Evolutionary conservation across 306 rosid species (phyloP), one percentile per base, ranked within the genome.

Genomic region (Vicia faba): DNA sequence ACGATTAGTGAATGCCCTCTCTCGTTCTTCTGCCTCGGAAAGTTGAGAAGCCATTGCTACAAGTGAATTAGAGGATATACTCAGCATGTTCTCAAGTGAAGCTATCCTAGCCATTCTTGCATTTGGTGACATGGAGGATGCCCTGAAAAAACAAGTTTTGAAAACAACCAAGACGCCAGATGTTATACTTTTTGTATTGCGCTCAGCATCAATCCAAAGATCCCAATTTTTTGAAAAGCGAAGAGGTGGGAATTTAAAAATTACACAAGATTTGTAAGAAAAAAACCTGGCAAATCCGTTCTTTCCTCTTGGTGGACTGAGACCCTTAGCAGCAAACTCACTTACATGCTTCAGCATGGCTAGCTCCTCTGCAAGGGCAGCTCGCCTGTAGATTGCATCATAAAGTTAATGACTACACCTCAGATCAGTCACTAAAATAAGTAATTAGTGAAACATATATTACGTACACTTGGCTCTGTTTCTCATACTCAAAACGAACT

Each of bases 31-130:
- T 73, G 97, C 97, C 84, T 95, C 99, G 1, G 99, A 95, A 77
- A 95, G 97, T 81, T 95, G 99, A 35, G 99, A 95, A 73, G 99
- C 99, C 99, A 95, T 95, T 28, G 97, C 92, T 53, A 95, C 99
- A 66, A 95, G 95, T 35, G 99, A 95, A 76, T 95, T 88, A 67
- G 99, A 95, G 56, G 99, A 84, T 74, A 95, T 88, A 79, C 92
- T 83, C 61, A 95, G 79, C 97, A 95, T 91, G 84, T 65, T 95
- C 80, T 91, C 99, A 62, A 95, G 97, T 66, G 99, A 95, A 61
- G 86, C 82, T 58, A 95, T 88, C 84, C 96, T 83, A 49, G 96
- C 87, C 88, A 85, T 91, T 88, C 99, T 88, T 70, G 99, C 97
- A 66, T 84, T 88, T 75, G 95, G 99, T 61, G 99, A 88, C 95